Percentiles rank a stretch among this genome's conserved stretches.
Conservation (phyloP, 768 basidiomycete genomes). For the Lepiota venenata region DNA sequence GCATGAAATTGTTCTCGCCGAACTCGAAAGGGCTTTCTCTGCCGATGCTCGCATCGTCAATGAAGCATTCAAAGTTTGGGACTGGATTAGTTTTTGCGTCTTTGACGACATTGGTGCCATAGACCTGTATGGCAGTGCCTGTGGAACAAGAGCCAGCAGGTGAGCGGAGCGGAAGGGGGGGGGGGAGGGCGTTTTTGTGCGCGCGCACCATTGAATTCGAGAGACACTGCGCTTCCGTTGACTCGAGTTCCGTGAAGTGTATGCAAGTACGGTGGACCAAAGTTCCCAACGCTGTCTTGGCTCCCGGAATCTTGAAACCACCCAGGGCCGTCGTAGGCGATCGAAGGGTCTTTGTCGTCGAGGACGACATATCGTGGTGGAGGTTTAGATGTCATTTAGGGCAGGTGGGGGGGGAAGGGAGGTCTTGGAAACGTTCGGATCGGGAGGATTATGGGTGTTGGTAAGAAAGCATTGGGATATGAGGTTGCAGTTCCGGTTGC, state of each 20-base stretch:
- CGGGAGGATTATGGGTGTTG: too few species aligned
- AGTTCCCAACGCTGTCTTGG: neutral
- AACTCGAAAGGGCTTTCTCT: slow-evolving; percentile 12
- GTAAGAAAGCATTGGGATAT: too few species aligned
- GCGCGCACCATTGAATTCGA: slow-evolving; percentile 7
- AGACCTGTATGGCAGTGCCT: slow-evolving; percentile 17
- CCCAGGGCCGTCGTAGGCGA: slow-evolving; percentile 23
- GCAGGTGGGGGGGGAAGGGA: too few species aligned
- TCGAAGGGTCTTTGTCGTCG: slow-evolving; percentile 29
- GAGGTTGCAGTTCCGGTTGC: too few species aligned
- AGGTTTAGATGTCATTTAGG: neutral
- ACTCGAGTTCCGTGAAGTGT: slow-evolving; percentile 4
- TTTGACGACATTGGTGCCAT: slow-evolving; percentile 16
- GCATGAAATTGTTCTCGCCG: slow-evolving; percentile 22
- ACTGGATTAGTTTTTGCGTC: slow-evolving; percentile 18
- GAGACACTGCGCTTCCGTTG: neutral
- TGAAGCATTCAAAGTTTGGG: slow-evolving; percentile 21
- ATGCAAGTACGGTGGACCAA: slow-evolving; percentile 1
- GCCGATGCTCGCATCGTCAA: slow-evolving; percentile 22
- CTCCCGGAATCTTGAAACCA: slow-evolving; percentile 21
- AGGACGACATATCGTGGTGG: slow-evolving; percentile 25
- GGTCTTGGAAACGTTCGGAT: too few species aligned
- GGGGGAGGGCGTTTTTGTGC: too few species aligned
- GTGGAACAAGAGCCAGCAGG: neutral
- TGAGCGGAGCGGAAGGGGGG: too few species aligned